Base-by-base conservation (phyloP, 2,329 filamentous ascomycete genomes). In the Talaromyces sp. region DNA sequence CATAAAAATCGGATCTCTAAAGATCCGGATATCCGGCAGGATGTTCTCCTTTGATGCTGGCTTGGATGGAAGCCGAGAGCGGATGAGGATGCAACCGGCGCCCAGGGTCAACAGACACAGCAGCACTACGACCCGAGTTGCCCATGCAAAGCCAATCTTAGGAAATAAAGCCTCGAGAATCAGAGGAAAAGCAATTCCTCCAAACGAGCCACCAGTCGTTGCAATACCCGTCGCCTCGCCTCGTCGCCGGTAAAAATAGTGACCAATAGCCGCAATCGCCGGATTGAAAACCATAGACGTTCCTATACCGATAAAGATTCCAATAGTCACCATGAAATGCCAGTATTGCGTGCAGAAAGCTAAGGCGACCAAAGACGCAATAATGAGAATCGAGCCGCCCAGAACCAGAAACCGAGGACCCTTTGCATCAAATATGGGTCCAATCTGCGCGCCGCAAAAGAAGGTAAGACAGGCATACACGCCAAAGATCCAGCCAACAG, bases 401-500 rank as follows among this genome's bases (percentile, higher is more conserved):
- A 90, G 72, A 22, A 96, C 81, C 27, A 97, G 83, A 78, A 87
- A 85, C 19, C 86, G 83, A 0, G 93, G 92, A 0, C 94, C 93
- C 70, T 92, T 89, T 71, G 89, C 89, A 78, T 97, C 93, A 73
- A 97, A 97, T 33, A 96, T 80, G 0, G 93, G 93, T 0, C 93
- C 93, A 60, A 96, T 88, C 70, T 95, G 92, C 35, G 97, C 85
- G 39, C 93, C 92, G 59, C 91, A 88, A 73, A 94, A 90, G 78
- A 97, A 96, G 64, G 89, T 86, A 22, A 97, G 80, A 71, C 95
- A 96, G 10, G 90, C 87, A 73, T 93, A 96, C 60, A 96, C 80
- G 65, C 90, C 90, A 72, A 96, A 95, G 67, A 97, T 91, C 93
- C 93, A 97, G 16, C 91, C 92, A 39, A 94, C 87, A 6, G 86